Evolutionary conservation across 352 stramenopile species (phyloP).

Genomic region (Phytophthora fragariae): DNA sequence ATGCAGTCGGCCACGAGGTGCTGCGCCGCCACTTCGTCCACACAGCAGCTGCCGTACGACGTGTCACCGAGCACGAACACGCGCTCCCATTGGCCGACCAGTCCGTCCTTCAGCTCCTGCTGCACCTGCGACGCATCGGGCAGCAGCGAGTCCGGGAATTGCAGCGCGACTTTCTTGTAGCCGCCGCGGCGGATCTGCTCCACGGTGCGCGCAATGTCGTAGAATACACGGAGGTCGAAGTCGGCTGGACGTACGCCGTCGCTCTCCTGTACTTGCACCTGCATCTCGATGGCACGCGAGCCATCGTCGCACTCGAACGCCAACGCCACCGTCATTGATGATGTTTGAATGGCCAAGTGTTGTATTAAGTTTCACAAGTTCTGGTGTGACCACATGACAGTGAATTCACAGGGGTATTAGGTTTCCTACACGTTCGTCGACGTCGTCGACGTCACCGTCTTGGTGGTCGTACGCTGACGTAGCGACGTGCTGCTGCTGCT

Average conservation of each 20-base stretch:
- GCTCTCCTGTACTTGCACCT: conserved; percentile 60
- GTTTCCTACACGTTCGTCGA: conserved; percentile 17
- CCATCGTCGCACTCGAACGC: conserved; percentile 87
- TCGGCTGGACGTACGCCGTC: conserved; percentile 60
- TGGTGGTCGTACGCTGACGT: conserved; percentile 56
- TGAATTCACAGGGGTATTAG: conserved; percentile 37
- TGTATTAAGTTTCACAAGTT: conserved; percentile 5
- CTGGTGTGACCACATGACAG: conserved; percentile 17
- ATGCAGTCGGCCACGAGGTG: conserved; percentile 95
- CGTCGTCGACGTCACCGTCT: conserved; percentile 28
- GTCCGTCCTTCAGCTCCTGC: conserved; percentile 63
- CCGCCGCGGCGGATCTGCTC: conserved; percentile 63
- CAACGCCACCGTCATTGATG: conserved; percentile 70
- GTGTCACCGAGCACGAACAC: conserved; percentile 97
- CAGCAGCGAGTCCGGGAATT: conserved; percentile 96
- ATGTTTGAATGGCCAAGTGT: conserved; percentile 10
- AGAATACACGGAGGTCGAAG: conserved; percentile 61
- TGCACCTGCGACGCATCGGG: conserved; percentile 90
- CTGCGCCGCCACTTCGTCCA: conserved; percentile 95
- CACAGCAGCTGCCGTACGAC: conserved; percentile 96
- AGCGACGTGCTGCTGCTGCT: conserved; percentile 38
- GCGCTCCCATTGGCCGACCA: conserved; percentile 58
- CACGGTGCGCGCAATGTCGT: conserved; percentile 69
- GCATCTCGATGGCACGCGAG: conserved; percentile 75
- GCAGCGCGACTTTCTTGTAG: conserved; percentile 90